Base-by-base conservation (phyloP, 441 rosid genomes). In the Syzygium malaccense region DNA sequence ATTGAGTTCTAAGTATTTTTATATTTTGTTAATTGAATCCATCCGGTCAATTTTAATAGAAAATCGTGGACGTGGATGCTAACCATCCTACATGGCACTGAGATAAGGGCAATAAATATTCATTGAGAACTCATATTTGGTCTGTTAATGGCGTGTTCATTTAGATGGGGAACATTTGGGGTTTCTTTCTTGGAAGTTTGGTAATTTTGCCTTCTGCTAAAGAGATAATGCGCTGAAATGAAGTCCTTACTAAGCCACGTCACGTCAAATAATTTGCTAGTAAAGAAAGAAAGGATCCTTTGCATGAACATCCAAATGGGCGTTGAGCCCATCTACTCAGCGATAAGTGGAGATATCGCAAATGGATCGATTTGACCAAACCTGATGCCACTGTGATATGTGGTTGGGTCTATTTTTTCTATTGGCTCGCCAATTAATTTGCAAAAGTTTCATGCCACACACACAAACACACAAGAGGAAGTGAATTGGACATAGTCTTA, bases 1-100 rank as follows among this genome's bases (percentile, higher is more conserved):
- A 41, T 5, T 41, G 45, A 41, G 45, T 41, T 41, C 6, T 41
- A 41, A 41, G 45, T 4, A 41, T 41, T 41, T 41, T 41, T 7
- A 41, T 7, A 41, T 41, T 41, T 26, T 5, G 0, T 0, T 26
- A 11, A 4, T 14, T 58, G 7, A 3, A 58, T n/a, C 7, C 0
- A 8, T 58, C 0, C 0, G 3, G 3, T 58, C 5, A 26, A 25
- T 58, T 58, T 41, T 41, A 41, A 41, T 41, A 6, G 1, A 41
- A 41, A 41, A 41, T 41, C 7, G 45, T 1, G 1, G 45, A 41
- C 7, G 45, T 41, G 45, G 7, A 41, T 1, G 7, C 7, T 41
- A 41, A 5, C 4, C 1, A 41, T 41, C 45, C 4, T 41, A 41
- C 45, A 4, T 41, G 7, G 7, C 45, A 41, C 45, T 4, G 6